phyloP scores from a whole-genome alignment of 331 rosid genomes.

The Rosa hybrid region DNA sequence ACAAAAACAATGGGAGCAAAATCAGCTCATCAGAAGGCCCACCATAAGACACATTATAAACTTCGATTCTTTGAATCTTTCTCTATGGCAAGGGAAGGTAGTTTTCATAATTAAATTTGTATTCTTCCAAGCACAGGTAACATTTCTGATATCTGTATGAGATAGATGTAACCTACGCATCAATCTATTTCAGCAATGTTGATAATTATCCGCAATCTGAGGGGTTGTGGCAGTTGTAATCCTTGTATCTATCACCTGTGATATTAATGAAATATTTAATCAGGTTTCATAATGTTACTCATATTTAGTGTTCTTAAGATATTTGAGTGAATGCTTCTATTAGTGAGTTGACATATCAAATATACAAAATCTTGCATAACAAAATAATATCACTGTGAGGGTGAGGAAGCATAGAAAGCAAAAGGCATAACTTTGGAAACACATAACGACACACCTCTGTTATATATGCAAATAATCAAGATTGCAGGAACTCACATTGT shows the following conservation, averaged over 20 bases:
- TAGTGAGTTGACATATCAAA: neutral
- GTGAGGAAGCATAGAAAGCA: neutral
- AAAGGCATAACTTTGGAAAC: neutral
- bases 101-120: neutral
- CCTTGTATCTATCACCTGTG: slow-evolving; percentile 22
- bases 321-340: neutral
- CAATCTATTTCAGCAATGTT: slow-evolving; percentile 5
- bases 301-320: neutral
- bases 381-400: neutral
- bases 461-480: neutral
- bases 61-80: neutral
- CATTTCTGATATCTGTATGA: neutral
- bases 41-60: slow-evolving; percentile 8
- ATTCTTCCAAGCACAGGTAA: neutral
- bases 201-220: slow-evolving; percentile 12
- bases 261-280: slow-evolving; percentile 2
- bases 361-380: neutral
- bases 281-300: neutral
- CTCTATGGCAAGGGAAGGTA: neutral
- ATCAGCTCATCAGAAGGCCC: slow-evolving; percentile 4
- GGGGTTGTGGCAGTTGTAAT: slow-evolving; percentile 3
- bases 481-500: neutral
- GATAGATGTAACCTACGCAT: slow-evolving; percentile 17
- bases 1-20: neutral
- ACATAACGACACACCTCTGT: neutral